Percentiles rank a stretch among this genome's conserved stretches.
Evolutionary conservation across 2,329 filamentous ascomycete genomes (phyloP).

Genomic region (Fusarium sp.): DNA sequence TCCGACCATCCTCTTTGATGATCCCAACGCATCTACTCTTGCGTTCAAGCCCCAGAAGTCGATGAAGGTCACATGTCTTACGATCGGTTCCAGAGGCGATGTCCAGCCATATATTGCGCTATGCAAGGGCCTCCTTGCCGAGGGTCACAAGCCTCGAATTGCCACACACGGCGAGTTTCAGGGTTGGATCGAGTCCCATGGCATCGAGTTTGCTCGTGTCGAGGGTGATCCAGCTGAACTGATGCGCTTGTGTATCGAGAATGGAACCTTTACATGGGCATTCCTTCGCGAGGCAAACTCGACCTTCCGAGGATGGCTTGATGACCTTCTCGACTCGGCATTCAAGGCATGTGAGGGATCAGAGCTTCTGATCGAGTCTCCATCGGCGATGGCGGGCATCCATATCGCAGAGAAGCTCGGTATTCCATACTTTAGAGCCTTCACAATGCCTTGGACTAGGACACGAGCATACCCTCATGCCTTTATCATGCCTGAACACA

Average conservation of each 20-base stretch:
- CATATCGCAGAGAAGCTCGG: conserved; percentile 93
- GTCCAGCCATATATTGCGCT: conserved; percentile 98
- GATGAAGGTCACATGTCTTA: conserved; percentile 87
- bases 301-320: conserved; percentile 94
- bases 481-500: conserved; percentile 89
- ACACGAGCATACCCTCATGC: conserved; percentile 96
- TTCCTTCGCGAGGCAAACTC: conserved; percentile 87
- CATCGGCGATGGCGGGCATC: conserved; percentile 95
- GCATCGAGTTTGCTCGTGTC: conserved; percentile 88
- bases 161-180: conserved; percentile 93
- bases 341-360: conserved; percentile 85
- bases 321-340: conserved; percentile 81
- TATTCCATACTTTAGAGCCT: conserved; percentile 96
- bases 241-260: conserved; percentile 95
- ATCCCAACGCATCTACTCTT: conserved; percentile 83
- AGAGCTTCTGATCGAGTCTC: conserved; percentile 92
- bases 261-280: conserved; percentile 93
- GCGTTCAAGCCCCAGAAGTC: conserved; percentile 87
- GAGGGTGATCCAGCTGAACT: conserved; percentile 92
- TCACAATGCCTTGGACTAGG: conserved; percentile 98
- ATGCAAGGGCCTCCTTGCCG: conserved; percentile 85
- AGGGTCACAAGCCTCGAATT: conserved; percentile 86
- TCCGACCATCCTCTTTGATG: conserved; percentile 85
- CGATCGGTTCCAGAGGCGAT: conserved; percentile 93
- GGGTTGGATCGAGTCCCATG: conserved; percentile 87